Base-by-base conservation (phyloP, 441 rosid species). In the Omphalea diandra region DNA sequence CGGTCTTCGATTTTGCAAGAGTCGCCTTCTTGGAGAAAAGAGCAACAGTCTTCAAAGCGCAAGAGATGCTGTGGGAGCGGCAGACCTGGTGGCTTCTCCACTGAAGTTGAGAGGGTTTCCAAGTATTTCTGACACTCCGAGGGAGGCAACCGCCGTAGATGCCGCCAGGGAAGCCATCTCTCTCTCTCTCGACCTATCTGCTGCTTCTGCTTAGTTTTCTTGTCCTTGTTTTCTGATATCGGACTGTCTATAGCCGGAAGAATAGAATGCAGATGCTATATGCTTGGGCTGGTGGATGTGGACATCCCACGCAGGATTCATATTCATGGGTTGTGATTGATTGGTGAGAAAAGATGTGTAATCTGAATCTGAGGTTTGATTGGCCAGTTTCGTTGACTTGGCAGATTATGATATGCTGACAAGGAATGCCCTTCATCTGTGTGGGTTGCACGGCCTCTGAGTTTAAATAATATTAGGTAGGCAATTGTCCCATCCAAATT, bases 51-150 rank as follows among this genome's bases (percentile, higher is more conserved):
- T 87, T 94, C 81, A 87, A 83, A 27, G 94, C 70, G 84, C 63
- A 7, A 94, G 77, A 77, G 93, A 83, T 53, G 93, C 71, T 43
- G 81, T 31, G 3, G 90, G 90, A 69, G 88, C 86, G 24, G 85
- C 72, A 10, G 88, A 67, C 79, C 88, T 80, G 57, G 85, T 71
- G 0, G 82, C 80, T 17, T 83, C 76, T 50, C 85, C 76, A 54
- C 82, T 78, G 74, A 87, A 79, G 81, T 90, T 92, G 55, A 92
- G 88, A 4, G 88, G 86, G 71, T 83, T 89, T 53, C 97, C 91
- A 15, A 94, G 87, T 87, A 94, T 91, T 76, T 91, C 93, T 35
- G 91, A 87, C 17, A 85, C 91, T 65, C 92, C 93, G 41, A 92
- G 83, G 79, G 98, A 89, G 73, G 90, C 87, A 71, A 87, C 85